Percentiles rank a stretch among this genome's conserved stretches.
phyloP scores from a whole-genome alignment of 441 rosid genomes.

The Populus trichocarpa region DNA sequence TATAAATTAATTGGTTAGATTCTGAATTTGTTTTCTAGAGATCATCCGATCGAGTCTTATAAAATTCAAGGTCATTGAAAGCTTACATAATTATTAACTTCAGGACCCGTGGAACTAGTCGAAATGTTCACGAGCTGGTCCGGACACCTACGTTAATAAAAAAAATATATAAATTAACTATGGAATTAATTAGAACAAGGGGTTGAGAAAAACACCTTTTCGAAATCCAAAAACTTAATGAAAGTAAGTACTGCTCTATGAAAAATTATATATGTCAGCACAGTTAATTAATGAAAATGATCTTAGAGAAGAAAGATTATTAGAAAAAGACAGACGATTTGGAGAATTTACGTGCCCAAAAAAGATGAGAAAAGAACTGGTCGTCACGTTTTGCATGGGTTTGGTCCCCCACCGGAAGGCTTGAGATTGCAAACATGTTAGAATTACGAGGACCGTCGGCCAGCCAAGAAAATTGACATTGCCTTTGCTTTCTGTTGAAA shows the following conservation, averaged over 20 bases:
- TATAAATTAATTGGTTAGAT: too few species aligned
- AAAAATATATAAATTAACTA: too few species aligned
- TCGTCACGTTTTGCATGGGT: not conserved
- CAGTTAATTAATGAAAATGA: too few species aligned
- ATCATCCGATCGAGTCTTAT: fast-evolving
- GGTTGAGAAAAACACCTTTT: too few species aligned
- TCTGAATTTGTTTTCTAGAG: too few species aligned
- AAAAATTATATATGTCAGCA: too few species aligned
- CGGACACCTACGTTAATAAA: too few species aligned
- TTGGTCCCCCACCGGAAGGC: not conserved
- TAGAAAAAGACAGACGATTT: not conserved
- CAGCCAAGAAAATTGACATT: slow-evolving; percentile 11
- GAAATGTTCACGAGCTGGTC: fast-evolving
- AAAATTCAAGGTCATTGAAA: too few species aligned
- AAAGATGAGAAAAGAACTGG: not conserved
- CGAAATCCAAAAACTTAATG: too few species aligned
- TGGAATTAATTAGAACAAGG: too few species aligned
- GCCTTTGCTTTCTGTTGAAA: not conserved
- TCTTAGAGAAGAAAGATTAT: not conserved
- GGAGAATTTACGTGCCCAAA: not conserved
- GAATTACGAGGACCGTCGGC: not conserved
- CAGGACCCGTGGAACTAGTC: fast-evolving
- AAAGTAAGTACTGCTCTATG: too few species aligned
- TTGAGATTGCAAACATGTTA: not conserved
- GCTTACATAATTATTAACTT: too few species aligned